Conservation (phyloP, 108 stramenopile genomes). For the Conticribra weissflogii region DNA sequence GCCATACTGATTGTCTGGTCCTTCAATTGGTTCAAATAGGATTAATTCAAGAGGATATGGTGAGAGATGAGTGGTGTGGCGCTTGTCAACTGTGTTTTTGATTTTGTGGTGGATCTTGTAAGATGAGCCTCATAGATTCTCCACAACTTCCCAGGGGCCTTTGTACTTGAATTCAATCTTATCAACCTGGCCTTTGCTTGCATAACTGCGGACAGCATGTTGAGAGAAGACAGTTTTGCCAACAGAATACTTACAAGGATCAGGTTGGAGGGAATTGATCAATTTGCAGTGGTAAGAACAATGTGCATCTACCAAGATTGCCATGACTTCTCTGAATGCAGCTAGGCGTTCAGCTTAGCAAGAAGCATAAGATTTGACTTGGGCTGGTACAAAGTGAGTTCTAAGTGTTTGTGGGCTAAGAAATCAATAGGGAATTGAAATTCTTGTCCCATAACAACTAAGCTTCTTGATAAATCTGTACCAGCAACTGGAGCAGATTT, state of each 20-base stretch:
- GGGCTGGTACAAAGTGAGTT: background rate
- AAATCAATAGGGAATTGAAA: background rate
- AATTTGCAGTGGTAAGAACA: conserved; percentile 16
- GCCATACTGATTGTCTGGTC: conserved; percentile 2
- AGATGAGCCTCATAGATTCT: background rate
- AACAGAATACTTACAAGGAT: conserved; percentile 4
- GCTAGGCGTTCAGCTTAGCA: background rate
- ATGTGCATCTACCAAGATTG: conserved; percentile 7
- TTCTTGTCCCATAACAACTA: background rate
- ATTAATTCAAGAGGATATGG: conserved; percentile 9
- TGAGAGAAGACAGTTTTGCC: conserved; percentile 25
- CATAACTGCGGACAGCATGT: conserved; percentile 1
- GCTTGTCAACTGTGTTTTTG: background rate
- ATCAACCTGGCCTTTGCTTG: background rate
- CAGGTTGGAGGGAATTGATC: background rate
- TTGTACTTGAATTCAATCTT: conserved; percentile 8
- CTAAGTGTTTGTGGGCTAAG: background rate
- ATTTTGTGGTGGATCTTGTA: conserved; percentile 13
- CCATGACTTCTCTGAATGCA: background rate
- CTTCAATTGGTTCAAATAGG: conserved; percentile 8
- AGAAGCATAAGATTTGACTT: background rate
- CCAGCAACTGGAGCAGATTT: background rate
- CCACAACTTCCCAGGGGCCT: conserved; percentile 10
- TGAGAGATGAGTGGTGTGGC: conserved; percentile 1
- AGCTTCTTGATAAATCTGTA: background rate